Evolutionary conservation across 2,329 filamentous ascomycete species (phyloP).

Genomic region (Chaetomiaceae sp.): DNA sequence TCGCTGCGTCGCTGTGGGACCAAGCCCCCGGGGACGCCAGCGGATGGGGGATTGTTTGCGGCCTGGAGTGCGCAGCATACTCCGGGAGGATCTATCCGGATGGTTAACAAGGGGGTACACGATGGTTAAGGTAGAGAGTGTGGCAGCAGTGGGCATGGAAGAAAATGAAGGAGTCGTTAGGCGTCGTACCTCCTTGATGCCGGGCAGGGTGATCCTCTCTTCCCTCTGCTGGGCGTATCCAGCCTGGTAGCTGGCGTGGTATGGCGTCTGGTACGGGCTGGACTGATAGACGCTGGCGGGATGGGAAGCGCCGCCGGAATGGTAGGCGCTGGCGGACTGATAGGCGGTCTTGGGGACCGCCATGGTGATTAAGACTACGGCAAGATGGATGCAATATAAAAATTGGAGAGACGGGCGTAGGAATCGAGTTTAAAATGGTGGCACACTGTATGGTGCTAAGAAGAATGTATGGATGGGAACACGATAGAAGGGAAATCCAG

Average conservation of each 20-base stretch:
- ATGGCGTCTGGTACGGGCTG: too few species aligned
- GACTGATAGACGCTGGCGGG: too few species aligned
- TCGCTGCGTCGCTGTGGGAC: background rate
- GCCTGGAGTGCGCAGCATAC: background rate
- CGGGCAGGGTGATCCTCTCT: background rate
- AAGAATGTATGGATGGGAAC: too few species aligned
- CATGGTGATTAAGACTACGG: background rate
- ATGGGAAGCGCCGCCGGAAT: too few species aligned
- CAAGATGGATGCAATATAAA: background rate
- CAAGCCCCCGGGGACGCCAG: background rate
- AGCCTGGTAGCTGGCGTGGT: background rate
- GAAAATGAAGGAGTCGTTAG: background rate
- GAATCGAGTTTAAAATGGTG: too few species aligned
- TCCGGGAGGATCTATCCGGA: background rate
- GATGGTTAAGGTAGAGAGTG: too few species aligned
- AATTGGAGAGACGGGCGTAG: too few species aligned
- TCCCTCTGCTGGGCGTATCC: background rate
- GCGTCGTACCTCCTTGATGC: background rate
- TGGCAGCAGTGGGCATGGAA: too few species aligned
- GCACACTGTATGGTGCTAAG: too few species aligned
- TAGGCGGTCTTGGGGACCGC: background rate
- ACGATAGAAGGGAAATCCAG: too few species aligned
- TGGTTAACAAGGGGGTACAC: background rate
- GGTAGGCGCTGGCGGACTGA: too few species aligned
- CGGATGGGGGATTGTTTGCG: background rate